Conservation (phyloP, 2,329 filamentous ascomycete genomes). For the Venturia effusa region DNA sequence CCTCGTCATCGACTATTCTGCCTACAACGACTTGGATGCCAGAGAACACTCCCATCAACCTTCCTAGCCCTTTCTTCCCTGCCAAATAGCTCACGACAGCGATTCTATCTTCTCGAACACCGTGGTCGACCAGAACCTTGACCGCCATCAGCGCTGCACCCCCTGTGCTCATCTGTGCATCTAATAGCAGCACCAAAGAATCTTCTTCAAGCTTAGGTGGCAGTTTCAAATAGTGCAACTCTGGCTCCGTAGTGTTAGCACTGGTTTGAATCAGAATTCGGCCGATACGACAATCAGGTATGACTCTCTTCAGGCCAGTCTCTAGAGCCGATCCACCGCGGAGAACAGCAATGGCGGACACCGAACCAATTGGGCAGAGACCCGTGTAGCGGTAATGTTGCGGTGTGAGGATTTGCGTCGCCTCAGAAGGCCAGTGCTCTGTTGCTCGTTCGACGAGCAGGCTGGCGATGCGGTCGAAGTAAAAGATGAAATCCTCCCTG, state of each 20-base stretch:
- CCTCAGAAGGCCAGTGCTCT: slow-evolving; percentile 44
- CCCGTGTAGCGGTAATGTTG: slow-evolving; percentile 60
- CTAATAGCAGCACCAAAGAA: slow-evolving; percentile 73
- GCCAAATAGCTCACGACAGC: slow-evolving; percentile 91
- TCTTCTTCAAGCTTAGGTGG: slow-evolving; percentile 62
- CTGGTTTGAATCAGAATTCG: slow-evolving; percentile 87
- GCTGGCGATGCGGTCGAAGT: slow-evolving; percentile 83
- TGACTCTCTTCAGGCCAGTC: slow-evolving; percentile 75
- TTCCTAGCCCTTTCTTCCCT: slow-evolving; percentile 70
- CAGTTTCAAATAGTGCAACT: slow-evolving; percentile 78
- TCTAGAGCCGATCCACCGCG: slow-evolving; percentile 85
- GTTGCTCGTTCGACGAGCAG: slow-evolving; percentile 62
- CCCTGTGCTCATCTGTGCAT: slow-evolving; percentile 90
- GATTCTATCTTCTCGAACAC: slow-evolving; percentile 72
- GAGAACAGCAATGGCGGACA: slow-evolving; percentile 69
- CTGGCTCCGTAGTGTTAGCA: slow-evolving; percentile 59
- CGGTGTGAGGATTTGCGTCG: slow-evolving; percentile 57
- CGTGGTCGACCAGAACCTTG: slow-evolving; percentile 88
- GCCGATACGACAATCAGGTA: slow-evolving; percentile 85
- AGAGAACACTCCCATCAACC: slow-evolving; percentile 81
- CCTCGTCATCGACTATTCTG: slow-evolving; percentile 60
- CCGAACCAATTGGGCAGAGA: slow-evolving; percentile 55
- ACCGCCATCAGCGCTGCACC: slow-evolving; percentile 86
- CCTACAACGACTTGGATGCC: slow-evolving; percentile 78
- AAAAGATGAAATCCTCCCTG: slow-evolving; percentile 91